Percentiles rank a stretch among this genome's conserved stretches.
Evolutionary conservation across 371 early-diverging fungal genomes (phyloP).

Genomic region (Blakeslea trispora): DNA sequence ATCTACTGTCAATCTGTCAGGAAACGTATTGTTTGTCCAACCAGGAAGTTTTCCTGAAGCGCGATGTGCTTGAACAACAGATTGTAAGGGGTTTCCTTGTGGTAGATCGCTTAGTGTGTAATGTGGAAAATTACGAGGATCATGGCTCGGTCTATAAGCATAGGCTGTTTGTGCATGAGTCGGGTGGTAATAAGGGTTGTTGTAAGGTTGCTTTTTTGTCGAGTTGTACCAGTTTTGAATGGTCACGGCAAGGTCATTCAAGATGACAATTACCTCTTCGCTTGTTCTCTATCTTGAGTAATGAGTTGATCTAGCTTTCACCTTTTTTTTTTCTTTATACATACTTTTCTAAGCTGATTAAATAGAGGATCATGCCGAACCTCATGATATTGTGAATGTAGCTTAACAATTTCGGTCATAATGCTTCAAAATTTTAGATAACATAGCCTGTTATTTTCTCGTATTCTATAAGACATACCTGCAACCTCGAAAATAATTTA

Average conservation of each 20-base stretch:
- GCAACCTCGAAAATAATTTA: conserved; percentile 34
- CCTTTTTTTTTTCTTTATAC: neutral
- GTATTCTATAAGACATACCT: conserved; percentile 14
- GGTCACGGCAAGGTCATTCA: conserved; percentile 15
- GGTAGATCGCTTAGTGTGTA: conserved; percentile 20
- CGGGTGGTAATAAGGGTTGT: conserved; percentile 7
- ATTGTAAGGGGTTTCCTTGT: neutral
- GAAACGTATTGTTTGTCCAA: conserved; percentile 28
- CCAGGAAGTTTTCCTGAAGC: conserved; percentile 2
- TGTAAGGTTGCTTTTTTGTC: conserved; percentile 3
- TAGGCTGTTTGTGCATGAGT: conserved; percentile 7
- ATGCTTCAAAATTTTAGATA: conserved; percentile 15
- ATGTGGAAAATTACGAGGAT: conserved; percentile 21
- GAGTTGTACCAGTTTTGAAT: conserved; percentile 16
- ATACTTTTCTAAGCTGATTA: conserved; percentile 26
- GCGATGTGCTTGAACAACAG: too few relatives aligned
- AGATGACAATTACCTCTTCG: conserved; percentile 14
- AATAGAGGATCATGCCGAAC: conserved; percentile 17
- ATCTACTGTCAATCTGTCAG: conserved; percentile 28
- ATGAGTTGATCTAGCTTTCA: neutral
- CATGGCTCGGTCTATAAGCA: conserved; percentile 18
- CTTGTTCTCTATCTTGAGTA: conserved; percentile 19
- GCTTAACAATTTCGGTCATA: conserved; percentile 26
- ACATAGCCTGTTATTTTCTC: too few relatives aligned
- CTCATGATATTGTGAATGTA: conserved; percentile 23